These are phyloP conservation scores for Hordeum marinum DNA, from an alignment of 176 grass and related monocot species.

Conservation along the genomic window DNA sequence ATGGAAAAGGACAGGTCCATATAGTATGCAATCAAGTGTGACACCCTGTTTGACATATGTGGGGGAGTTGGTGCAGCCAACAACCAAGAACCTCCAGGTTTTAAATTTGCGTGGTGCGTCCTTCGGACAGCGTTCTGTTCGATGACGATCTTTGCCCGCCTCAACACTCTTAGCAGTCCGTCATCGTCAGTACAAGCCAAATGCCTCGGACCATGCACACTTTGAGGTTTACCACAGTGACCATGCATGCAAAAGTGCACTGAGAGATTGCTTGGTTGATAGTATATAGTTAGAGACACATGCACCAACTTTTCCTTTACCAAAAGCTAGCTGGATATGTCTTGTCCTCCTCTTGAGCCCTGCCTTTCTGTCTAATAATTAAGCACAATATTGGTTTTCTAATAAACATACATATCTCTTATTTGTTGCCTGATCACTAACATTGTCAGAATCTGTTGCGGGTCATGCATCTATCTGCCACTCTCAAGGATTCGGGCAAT, in stretches of 20 bases:
- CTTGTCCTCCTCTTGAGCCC: slow-evolving; percentile 8
- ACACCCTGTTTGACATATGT: slow-evolving; percentile 41
- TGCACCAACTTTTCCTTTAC: slow-evolving; percentile 12
- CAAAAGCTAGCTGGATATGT: slow-evolving; percentile 9
- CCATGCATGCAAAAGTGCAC: slow-evolving; percentile 18
- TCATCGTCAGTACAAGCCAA: slow-evolving; percentile 34
- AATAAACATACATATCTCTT: background rate
- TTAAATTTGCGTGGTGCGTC: background rate
- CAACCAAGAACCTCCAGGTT: slow-evolving; percentile 35
- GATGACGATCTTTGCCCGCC: slow-evolving; percentile 44
- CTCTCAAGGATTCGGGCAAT: background rate
- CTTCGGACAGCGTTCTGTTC: slow-evolving; percentile 20
- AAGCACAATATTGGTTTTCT: too few species aligned
- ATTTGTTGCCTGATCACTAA: background rate
- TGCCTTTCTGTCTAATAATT: too few species aligned
- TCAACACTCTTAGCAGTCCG: slow-evolving; percentile 19
- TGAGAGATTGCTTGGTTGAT: slow-evolving; percentile 23
- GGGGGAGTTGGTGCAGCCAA: slow-evolving; percentile 50
- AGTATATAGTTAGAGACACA: slow-evolving; percentile 33
- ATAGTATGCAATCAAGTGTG: slow-evolving; percentile 33
- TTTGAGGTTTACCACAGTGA: slow-evolving; percentile 41
- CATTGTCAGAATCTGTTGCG: background rate
- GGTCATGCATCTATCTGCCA: background rate
- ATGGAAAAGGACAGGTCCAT: background rate
- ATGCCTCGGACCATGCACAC: slow-evolving; percentile 27